phyloP scores from a whole-genome alignment of 2,329 filamentous ascomycete genomes.

The Simplicillium aogashimaense region DNA sequence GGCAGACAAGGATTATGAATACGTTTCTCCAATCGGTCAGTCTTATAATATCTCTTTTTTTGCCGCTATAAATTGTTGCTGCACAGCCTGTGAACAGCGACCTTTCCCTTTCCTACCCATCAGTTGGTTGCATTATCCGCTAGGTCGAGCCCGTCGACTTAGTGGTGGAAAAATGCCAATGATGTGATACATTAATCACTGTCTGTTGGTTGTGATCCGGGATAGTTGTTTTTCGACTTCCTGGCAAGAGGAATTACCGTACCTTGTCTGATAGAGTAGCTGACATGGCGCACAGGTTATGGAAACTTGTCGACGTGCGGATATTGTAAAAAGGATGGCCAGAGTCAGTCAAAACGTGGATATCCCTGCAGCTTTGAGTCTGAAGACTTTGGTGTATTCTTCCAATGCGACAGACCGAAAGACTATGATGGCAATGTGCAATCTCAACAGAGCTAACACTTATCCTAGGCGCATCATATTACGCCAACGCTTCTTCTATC shows the following conservation, averaged over 20 bases:
- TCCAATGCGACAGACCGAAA: background rate
- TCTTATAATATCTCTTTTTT: background rate
- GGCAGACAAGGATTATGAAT: constrained; percentile 1
- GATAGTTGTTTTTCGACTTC: too few relatives aligned
- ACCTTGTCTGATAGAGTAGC: too few relatives aligned
- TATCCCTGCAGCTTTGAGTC: background rate
- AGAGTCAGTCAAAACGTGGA: constrained; percentile 40
- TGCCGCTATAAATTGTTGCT: too few relatives aligned
- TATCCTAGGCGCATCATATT: constrained; percentile 60
- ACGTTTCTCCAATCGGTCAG: constrained; percentile 4
- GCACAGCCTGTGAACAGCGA: too few relatives aligned
- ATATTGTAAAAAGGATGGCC: constrained; percentile 37
- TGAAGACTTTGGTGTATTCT: background rate
- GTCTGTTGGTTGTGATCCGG: too few relatives aligned
- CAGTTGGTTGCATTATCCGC: background rate
- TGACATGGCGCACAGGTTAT: constrained; percentile 30
- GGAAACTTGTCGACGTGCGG: constrained; percentile 41
- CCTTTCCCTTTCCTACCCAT: background rate
- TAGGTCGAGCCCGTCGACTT: background rate
- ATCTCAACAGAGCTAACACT: background rate
- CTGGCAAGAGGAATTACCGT: too few relatives aligned
- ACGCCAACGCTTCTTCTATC: constrained; percentile 51
- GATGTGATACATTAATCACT: too few relatives aligned
- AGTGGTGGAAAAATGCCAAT: too few relatives aligned
- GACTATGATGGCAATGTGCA: background rate